Evolutionary conservation across 2,329 filamentous ascomycete genomes (phyloP), one percentile per base, ranked within the genome.

Genomic region (Aotearoamyces nothofagi): DNA sequence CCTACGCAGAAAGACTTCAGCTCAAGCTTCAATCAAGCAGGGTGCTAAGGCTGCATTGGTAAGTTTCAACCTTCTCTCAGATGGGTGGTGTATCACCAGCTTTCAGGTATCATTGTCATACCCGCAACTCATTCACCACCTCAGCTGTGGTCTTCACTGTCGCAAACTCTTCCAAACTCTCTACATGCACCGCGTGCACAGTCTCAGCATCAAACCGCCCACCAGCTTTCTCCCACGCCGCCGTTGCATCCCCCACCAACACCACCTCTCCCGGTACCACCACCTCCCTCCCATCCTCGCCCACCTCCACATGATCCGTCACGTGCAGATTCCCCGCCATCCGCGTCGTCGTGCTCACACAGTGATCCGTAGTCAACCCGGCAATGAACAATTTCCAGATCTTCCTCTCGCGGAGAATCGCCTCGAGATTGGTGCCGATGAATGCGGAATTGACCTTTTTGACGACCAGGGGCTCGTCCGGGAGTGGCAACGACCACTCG

Each of bases 361-460:
- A 64, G 35, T 63, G 60, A 40, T 63, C 60, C 19, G 59, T 61
- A 3, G 55, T 60, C 32, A 63, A 33, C 0, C 59, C 60, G 2
- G 44, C 45, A 15, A 62, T 39, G 26, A 31, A 42, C 20, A 44
- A 13, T 5, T 19, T 36, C 3, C 35, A 24, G 15, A 4, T 22
- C n/a, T 10, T 22, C 23, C 4, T 5, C 3, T 36, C 34, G 4
- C 49, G 44, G 13, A 64, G 36, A 16, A 50, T 39, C 1, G 34
- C 31, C 32, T 60, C 56, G 6, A 64, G 47, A 1, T 47, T 38
- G 1, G 58, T 61, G 4, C 56, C 58, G 26, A 63, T 52, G 33
- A 64, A 62, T 0, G 49, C 48, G 1, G 57, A 61, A 38, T 62
- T 62, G 22, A 61, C 56, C 5, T 42, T 41, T 34, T 65, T 64